These are phyloP conservation scores for Candida incommunis DNA, from an alignment of 805 yeast genomes.

Conservation along the genomic window DNA sequence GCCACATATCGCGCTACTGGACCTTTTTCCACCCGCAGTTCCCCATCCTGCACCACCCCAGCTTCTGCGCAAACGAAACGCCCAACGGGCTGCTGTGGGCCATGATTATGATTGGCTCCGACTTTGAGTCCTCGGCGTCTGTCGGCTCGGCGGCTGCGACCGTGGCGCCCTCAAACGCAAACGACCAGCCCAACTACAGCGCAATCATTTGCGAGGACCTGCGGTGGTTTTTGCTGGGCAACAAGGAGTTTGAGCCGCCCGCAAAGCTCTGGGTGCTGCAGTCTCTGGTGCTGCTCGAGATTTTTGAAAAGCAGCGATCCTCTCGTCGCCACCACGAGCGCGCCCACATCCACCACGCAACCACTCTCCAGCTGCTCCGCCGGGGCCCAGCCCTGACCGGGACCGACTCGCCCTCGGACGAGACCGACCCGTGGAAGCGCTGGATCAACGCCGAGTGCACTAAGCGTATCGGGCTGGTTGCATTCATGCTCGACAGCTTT, in stretches of 20 bases:
- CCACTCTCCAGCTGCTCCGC: conserved; percentile 63
- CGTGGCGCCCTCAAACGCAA: no score
- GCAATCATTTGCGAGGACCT: conserved; percentile 33
- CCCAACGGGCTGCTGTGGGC: conserved; percentile 38
- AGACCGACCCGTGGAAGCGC: conserved; percentile 32
- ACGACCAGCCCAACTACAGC: background rate
- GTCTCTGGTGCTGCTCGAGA: conserved; percentile 57
- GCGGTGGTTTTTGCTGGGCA: conserved; percentile 55
- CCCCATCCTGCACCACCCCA: conserved; percentile 44
- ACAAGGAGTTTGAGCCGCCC: conserved; percentile 64
- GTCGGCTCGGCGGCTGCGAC: conserved; percentile 27
- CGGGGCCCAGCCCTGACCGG: conserved; percentile 50
- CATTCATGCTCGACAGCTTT: conserved; percentile 65
- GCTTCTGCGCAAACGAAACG: conserved; percentile 34
- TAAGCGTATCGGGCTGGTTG: conserved; percentile 67
- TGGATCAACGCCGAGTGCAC: conserved; percentile 75
- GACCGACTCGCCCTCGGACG: conserved; percentile 13
- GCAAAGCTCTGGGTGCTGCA: conserved; percentile 67
- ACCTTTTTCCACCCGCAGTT: conserved; percentile 43
- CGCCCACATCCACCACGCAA: conserved; percentile 76
- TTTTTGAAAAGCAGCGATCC: conserved; percentile 62
- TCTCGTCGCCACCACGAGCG: conserved; percentile 63
- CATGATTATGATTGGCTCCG: conserved; percentile 45
- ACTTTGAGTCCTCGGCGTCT: conserved; percentile 24
- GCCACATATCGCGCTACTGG: conserved; percentile 33